Percentiles rank a stretch among this genome's conserved stretches.
phyloP scores from a whole-genome alignment of 148 eudicot species.

The Rhododendron ferrugineum region DNA sequence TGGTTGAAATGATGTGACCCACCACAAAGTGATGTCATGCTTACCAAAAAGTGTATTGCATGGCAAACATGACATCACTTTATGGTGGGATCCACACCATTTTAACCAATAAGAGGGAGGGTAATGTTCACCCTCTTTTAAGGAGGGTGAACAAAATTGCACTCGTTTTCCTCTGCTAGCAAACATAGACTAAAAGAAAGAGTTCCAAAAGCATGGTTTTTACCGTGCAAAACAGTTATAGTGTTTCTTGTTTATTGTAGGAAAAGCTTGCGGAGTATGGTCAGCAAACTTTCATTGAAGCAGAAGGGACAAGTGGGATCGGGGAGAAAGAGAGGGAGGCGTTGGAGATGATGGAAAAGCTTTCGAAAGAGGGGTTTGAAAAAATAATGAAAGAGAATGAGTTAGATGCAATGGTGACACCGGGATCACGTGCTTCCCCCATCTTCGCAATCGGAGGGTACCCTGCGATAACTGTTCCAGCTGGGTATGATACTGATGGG shows the following conservation, averaged over 20 bases:
- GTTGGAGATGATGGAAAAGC: constrained; percentile 5
- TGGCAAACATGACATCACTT: no score
- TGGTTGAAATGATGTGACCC: no score
- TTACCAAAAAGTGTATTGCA: no score
- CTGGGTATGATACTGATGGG: constrained; percentile 30
- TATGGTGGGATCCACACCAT: no score
- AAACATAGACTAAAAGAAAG: background rate
- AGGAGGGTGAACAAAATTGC: no score
- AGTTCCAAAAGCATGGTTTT: background rate
- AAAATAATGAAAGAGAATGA: constrained; percentile 29
- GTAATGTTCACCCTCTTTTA: no score
- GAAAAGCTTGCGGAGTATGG: constrained; percentile 26
- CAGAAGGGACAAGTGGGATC: constrained; percentile 39
- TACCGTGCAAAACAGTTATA: background rate
- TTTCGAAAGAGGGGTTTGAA: constrained; percentile 25
- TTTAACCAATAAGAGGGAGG: no score
- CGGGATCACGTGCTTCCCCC: constrained; percentile 12
- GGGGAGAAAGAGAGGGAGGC: constrained; percentile 23
- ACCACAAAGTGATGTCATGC: no score
- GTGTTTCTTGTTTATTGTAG: background rate
- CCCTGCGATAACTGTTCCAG: constrained; percentile 42
- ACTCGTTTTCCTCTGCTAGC: background rate
- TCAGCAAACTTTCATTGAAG: constrained; percentile 27
- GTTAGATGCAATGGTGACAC: constrained; percentile 35
- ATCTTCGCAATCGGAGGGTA: constrained; percentile 41